These are phyloP conservation scores for Schwanniomyces vanrijiae DNA, from an alignment of 805 yeast genomes.

Conservation along the genomic window DNA sequence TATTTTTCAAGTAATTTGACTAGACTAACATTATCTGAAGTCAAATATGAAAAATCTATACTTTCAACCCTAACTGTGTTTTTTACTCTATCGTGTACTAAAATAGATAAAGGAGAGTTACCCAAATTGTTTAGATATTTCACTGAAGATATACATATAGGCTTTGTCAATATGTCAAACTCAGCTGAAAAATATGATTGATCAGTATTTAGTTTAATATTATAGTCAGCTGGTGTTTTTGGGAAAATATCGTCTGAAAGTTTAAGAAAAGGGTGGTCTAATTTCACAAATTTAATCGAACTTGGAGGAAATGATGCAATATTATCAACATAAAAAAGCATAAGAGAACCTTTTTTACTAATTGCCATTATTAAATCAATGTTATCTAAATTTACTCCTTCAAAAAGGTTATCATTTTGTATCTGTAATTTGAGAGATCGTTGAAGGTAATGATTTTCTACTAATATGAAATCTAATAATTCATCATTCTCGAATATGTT, in stretches of 20 bases:
- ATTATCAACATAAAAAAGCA: slow-evolving; percentile 49
- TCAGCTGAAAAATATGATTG: slow-evolving; percentile 11
- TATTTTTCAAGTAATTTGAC: slow-evolving; percentile 45
- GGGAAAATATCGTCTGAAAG: slow-evolving; percentile 14
- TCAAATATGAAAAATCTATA: slow-evolving; percentile 12
- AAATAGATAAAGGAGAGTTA: slow-evolving; percentile 11
- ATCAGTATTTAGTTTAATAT: neutral
- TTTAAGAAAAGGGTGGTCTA: slow-evolving; percentile 19
- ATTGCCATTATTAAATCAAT: slow-evolving; percentile 39
- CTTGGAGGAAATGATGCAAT: slow-evolving; percentile 57
- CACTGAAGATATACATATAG: slow-evolving; percentile 4
- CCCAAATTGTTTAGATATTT: neutral
- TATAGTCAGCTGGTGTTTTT: neutral
- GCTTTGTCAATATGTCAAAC: slow-evolving; percentile 8
- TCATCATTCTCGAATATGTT: slow-evolving; percentile 18
- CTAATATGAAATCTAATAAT: slow-evolving; percentile 20
- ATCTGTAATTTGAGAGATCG: slow-evolving; percentile 12
- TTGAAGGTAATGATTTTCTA: slow-evolving; percentile 39
- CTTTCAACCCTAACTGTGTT: slow-evolving; percentile 29
- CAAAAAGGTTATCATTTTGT: slow-evolving; percentile 9
- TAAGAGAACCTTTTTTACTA: slow-evolving; percentile 40
- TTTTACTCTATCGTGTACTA: slow-evolving; percentile 39
- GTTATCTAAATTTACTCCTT: slow-evolving; percentile 9
- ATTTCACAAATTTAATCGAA: slow-evolving; percentile 40
- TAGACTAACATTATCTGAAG: slow-evolving; percentile 1